These are phyloP conservation scores for Carex kokanica DNA, from an alignment of 176 grass and related monocot species.

Conservation along the genomic window DNA sequence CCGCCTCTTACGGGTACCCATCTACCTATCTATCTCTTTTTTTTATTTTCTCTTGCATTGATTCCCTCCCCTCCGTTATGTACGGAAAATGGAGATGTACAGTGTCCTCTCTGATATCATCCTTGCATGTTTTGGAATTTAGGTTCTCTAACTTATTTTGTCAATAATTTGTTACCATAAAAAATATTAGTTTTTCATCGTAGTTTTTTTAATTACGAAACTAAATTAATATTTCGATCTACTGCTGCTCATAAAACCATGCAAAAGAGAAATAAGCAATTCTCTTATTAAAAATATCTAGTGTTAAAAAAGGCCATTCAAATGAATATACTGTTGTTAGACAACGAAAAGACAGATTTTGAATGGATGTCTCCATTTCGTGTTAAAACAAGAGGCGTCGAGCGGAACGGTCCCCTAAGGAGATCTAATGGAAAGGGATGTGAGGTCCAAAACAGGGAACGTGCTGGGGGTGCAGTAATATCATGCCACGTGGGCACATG, in stretches of 20 bases:
- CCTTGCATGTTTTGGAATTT: neutral
- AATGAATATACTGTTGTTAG: neutral
- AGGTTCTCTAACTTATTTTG: neutral
- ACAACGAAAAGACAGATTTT: too few relatives aligned
- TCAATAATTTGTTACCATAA: too few relatives aligned
- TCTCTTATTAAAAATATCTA: neutral
- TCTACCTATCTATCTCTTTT: neutral
- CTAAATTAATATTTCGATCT: neutral
- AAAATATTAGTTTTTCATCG: too few relatives aligned
- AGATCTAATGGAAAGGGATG: constrained; percentile 20
- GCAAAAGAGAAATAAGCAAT: neutral
- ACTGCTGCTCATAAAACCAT: too few relatives aligned
- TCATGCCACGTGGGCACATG: constrained; percentile 42
- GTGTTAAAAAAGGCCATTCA: neutral
- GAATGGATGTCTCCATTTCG: neutral
- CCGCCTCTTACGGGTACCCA: constrained; percentile 75
- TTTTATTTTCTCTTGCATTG: neutral
- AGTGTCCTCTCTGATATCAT: neutral
- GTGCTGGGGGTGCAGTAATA: constrained; percentile 24
- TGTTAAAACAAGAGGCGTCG: neutral
- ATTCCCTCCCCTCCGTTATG: neutral
- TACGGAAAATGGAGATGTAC: neutral
- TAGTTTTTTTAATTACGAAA: neutral
- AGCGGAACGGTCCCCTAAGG: neutral
- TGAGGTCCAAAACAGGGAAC: constrained; percentile 15